A percentile compares a stretch with the other conserved stretches of the same genome.
phyloP scores from a whole-genome alignment of 345 rosid genomes.

The Brassica nigra region DNA sequence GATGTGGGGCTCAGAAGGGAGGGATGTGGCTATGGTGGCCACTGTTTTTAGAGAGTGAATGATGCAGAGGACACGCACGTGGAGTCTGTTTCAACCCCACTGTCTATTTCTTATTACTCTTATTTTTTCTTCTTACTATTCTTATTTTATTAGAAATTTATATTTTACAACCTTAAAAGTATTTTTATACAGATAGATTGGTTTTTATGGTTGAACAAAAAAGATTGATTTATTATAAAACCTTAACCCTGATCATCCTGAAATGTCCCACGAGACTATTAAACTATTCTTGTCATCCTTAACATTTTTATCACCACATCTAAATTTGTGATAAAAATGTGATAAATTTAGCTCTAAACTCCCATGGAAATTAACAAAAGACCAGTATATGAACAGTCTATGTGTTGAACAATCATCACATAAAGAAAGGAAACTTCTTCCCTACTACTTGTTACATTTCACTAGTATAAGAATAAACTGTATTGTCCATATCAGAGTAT shows the following conservation, averaged over 20 bases:
- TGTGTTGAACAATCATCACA: slow-evolving; percentile 29
- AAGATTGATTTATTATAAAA: slow-evolving; percentile 11
- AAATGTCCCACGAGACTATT: slow-evolving; percentile 19
- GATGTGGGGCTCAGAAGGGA: slow-evolving; percentile 18
- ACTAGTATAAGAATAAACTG: neutral
- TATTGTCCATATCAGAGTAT: slow-evolving; percentile 30
- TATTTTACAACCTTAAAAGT: slow-evolving; percentile 34
- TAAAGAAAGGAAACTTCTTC: slow-evolving; percentile 19
- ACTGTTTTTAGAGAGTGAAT: slow-evolving; percentile 40
- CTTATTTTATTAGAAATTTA: neutral
- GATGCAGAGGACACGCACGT: slow-evolving; percentile 44
- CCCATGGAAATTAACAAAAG: neutral
- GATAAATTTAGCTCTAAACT: neutral
- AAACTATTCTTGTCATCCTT: slow-evolving; percentile 16
- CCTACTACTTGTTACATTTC: neutral
- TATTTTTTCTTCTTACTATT: neutral
- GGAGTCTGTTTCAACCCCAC: slow-evolving; percentile 41
- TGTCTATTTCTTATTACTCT: slow-evolving; percentile 17
- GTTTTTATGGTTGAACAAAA: neutral
- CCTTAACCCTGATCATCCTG: slow-evolving; percentile 4
- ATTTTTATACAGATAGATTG: slow-evolving; percentile 27
- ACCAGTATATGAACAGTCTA: neutral
- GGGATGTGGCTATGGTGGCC: slow-evolving; percentile 34
- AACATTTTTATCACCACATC: slow-evolving; percentile 14
- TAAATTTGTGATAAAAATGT: neutral